A percentile compares a stretch with the other conserved stretches of the same genome.
Conservation (phyloP, 352 stramenopile genomes). For the Phytophthora pseudosyringae region DNA sequence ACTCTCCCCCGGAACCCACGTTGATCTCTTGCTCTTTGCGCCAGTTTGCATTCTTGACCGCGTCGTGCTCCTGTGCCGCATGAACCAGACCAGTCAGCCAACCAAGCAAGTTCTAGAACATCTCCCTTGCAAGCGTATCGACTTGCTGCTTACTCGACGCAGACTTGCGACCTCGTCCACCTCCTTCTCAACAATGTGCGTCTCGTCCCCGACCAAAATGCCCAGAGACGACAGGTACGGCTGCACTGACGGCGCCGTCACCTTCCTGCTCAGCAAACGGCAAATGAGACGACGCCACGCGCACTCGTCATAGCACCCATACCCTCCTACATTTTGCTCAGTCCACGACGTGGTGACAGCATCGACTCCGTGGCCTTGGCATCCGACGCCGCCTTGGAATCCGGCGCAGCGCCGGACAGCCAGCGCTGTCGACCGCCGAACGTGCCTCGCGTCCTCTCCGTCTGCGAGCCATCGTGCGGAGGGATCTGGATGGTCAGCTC, state of each 20-base stretch:
- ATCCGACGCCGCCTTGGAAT: conserved; percentile 37
- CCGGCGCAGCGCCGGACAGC: conserved; percentile 45
- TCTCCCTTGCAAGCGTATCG: neutral
- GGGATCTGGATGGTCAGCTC: conserved; percentile 80
- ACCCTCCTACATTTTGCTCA: conserved; percentile 51
- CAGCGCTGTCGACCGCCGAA: conserved; percentile 81
- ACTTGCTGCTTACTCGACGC: conserved; percentile 46
- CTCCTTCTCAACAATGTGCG: conserved; percentile 83
- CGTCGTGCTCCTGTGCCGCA: conserved; percentile 61
- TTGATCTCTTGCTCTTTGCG: conserved; percentile 80
- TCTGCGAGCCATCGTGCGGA: conserved; percentile 70
- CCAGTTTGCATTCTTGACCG: conserved; percentile 67
- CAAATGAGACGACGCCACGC: neutral
- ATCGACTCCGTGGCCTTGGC: conserved; percentile 50
- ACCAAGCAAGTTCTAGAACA: neutral
- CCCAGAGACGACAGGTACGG: conserved; percentile 79
- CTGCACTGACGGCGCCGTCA: conserved; percentile 71
- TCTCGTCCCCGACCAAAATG: conserved; percentile 75
- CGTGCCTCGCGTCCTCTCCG: conserved; percentile 68
- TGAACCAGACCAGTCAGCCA: neutral
- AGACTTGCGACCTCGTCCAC: conserved; percentile 76
- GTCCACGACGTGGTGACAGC: conserved; percentile 49
- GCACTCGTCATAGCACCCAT: neutral
- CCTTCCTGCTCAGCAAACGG: conserved; percentile 42
- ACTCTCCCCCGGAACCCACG: conserved; percentile 19